phyloP scores from a whole-genome alignment of 257 asterid genomes.

The Solanum ossicruentum region DNA sequence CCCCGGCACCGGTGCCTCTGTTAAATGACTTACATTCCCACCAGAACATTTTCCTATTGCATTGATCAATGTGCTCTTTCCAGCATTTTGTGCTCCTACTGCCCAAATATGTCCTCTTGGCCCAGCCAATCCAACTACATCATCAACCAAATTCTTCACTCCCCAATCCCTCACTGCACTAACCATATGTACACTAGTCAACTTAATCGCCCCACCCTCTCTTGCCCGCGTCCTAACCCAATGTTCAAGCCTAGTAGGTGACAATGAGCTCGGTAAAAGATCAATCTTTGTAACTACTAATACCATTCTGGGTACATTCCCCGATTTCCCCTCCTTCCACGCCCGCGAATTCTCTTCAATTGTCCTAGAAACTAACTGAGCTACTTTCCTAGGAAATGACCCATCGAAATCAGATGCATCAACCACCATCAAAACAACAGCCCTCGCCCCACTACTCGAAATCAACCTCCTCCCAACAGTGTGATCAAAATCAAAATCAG shows the following conservation, averaged over 20 bases:
- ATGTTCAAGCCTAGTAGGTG: constrained; percentile 76
- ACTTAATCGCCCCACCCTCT: constrained; percentile 58
- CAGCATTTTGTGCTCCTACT: constrained; percentile 89
- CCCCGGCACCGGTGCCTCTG: constrained; percentile 88
- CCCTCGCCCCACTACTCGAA: constrained; percentile 50
- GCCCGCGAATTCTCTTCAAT: constrained; percentile 53
- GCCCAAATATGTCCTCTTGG: constrained; percentile 86
- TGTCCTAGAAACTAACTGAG: constrained; percentile 40
- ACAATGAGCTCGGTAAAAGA: constrained; percentile 67
- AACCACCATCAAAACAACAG: constrained; percentile 64
- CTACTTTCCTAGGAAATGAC: constrained; percentile 75
- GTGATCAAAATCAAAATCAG: constrained; percentile 80
- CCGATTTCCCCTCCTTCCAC: constrained; percentile 85
- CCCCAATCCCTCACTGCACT: constrained; percentile 90
- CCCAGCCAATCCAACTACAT: constrained; percentile 62
- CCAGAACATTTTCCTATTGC: constrained; percentile 61
- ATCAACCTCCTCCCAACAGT: constrained; percentile 76
- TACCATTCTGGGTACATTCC: constrained; percentile 67
- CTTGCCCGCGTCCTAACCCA: constrained; percentile 85
- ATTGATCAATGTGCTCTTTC: constrained; percentile 76
- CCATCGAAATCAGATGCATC: constrained; percentile 89
- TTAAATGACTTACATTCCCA: constrained; percentile 44
- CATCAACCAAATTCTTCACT: constrained; percentile 64
- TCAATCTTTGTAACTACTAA: constrained; percentile 78
- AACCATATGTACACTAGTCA: constrained; percentile 68